Evolutionary conservation across 1,139 yeast species (phyloP), one percentile per base, ranked within the genome.

Genomic region (Saccharomyces hybrid): DNA sequence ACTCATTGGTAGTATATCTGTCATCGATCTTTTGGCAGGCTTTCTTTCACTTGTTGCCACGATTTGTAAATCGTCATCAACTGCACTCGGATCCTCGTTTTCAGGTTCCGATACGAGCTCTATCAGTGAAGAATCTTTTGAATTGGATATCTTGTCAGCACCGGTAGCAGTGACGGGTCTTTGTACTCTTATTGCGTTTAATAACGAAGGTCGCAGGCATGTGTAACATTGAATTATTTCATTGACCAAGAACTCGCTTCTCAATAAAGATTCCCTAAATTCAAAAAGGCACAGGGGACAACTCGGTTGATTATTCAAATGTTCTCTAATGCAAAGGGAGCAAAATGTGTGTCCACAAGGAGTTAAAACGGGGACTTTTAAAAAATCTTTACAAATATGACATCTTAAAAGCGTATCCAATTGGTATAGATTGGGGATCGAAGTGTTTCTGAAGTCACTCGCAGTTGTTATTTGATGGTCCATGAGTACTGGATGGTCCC

Each of bases 291-390:
- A 93, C 52, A 88, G 72, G 0, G 98, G 98, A 67, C 98, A 93
- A 55, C 78, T 73, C 44, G 79, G 78, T 41, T 80, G 81, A 48
- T 72, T 73, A 26, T 82, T 74, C 50, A 91, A 71, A 58, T 85
- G 82, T 59, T 86, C 81, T 57, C 97, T 77, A 41, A 93, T 88
- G 68, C 99, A 93, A 25, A 85, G 78, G 0, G 97, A 89, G 69
- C 99, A 93, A 67, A 90, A 93, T 0, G 95, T 85, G 68, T 93
- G 98, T 50, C 88, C 86, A 72, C 98, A 91, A 5, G 85, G 78
- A 1, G 97, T 88, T 48, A 87, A 74, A 54, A 89, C 90, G 1
- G 99, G 98, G 0, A 95, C 90, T 48, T 73, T 77, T 57, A 88
- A 75, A 60, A 86, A 82, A 57, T 90, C 97, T 66, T 91, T 89